Percentiles rank a stretch among this genome's conserved stretches.
Conservation (phyloP, 768 basidiomycete species). For the Tremella fuciformis region DNA sequence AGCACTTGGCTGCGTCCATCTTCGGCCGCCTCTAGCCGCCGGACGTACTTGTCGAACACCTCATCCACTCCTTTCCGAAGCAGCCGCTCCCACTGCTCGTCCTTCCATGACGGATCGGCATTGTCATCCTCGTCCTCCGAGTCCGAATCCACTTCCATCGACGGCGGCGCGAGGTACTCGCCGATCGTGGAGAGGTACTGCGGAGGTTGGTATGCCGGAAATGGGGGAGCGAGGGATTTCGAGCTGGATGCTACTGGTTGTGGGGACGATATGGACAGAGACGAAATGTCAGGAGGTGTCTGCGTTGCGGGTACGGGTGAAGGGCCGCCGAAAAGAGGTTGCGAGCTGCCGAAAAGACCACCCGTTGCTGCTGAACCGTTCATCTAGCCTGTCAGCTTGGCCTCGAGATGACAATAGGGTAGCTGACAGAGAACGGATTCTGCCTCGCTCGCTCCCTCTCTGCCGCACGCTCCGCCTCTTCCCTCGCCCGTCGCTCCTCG, state of each 20-base stretch:
- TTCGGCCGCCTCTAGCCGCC: constrained; percentile 68
- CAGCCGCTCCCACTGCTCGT: constrained; percentile 57
- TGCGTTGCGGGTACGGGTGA: constrained; percentile 14
- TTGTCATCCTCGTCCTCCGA: constrained; percentile 56
- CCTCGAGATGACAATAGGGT: neutral
- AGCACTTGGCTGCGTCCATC: constrained; percentile 64
- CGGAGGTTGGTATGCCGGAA: constrained; percentile 49
- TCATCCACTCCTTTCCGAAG: constrained; percentile 67
- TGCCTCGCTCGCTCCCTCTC: constrained; percentile 39
- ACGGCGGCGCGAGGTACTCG: constrained; percentile 43
- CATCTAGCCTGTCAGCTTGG: constrained; percentile 1
- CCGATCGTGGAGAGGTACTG: constrained; percentile 49
- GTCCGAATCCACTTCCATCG: constrained; percentile 41
- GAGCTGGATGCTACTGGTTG: constrained; percentile 8
- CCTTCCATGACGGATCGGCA: constrained; percentile 50
- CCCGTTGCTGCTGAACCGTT: neutral
- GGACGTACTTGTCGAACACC: constrained; percentile 79
- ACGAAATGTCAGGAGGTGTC: constrained; percentile 20
- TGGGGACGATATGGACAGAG: constrained; percentile 25
- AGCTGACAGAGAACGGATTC: constrained; percentile 49
- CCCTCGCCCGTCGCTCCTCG: constrained; percentile 28
- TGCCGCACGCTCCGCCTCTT: constrained; percentile 28
- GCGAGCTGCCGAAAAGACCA: constrained; percentile 11
- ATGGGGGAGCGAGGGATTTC: constrained; percentile 38
- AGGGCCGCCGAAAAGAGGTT: constrained; percentile 35